A percentile compares a stretch with the other conserved stretches of the same genome.
phyloP scores from a whole-genome alignment of 805 yeast species.

The Candida tammaniensis region DNA sequence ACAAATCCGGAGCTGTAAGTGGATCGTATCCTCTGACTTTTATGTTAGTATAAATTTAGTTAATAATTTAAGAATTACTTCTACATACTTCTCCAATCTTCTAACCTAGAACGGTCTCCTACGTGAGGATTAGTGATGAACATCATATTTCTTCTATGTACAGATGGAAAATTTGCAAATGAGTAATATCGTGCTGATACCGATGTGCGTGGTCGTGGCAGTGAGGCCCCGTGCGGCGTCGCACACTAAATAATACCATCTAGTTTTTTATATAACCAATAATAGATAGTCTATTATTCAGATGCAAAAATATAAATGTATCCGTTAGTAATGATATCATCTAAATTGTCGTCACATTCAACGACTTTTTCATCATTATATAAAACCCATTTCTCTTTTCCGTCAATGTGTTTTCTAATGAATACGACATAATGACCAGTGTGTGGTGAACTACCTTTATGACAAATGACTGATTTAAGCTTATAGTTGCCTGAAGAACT shows the following conservation, averaged over 20 bases:
- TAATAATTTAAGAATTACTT: background rate
- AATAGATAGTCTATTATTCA: no score
- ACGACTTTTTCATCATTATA: slow-evolving; percentile 91
- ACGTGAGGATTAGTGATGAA: slow-evolving; percentile 79
- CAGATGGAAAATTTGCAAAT: no score
- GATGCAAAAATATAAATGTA: slow-evolving; percentile 47
- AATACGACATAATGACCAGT: slow-evolving; percentile 92
- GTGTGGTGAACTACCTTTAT: slow-evolving; percentile 85
- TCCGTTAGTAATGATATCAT: slow-evolving; percentile 46
- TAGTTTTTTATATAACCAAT: no score
- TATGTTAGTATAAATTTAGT: slow-evolving; percentile 7
- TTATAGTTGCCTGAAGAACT: slow-evolving; percentile 34
- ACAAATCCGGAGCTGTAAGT: slow-evolving; percentile 84
- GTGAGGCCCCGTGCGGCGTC: no score
- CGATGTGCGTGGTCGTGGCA: no score
- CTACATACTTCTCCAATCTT: slow-evolving; percentile 49
- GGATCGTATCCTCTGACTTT: slow-evolving; percentile 84
- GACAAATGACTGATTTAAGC: slow-evolving; percentile 72
- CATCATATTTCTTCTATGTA: no score
- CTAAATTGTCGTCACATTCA: slow-evolving; percentile 41
- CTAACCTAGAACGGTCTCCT: slow-evolving; percentile 76
- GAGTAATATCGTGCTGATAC: no score
- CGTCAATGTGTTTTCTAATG: slow-evolving; percentile 43
- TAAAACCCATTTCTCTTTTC: slow-evolving; percentile 59
- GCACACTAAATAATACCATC: no score